These are phyloP conservation scores for Zygnema circumcarinatum DNA, from an alignment of 139 green algal species.

Conservation along the genomic window DNA sequence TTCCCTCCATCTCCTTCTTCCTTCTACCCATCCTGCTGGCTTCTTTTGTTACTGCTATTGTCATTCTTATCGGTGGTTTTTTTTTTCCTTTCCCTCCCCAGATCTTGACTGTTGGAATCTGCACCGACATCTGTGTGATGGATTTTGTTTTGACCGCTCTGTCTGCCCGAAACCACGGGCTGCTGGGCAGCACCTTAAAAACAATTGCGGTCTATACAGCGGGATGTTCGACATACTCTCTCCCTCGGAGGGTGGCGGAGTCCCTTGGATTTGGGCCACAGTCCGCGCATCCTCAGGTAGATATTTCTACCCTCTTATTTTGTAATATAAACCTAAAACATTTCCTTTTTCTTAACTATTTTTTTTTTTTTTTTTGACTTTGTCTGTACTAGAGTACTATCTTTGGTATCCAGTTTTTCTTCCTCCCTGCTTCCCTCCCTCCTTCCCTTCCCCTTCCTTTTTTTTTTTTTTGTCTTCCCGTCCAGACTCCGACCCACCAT, in stretches of 20 bases:
- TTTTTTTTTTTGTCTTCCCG: slow-evolving; percentile 16
- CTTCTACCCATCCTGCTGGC: too few relatives aligned
- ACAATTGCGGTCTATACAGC: slow-evolving; percentile 28
- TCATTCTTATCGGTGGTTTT: too few relatives aligned
- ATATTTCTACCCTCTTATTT: not conserved
- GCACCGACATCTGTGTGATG: slow-evolving; percentile 59
- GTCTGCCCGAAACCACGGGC: slow-evolving; percentile 55
- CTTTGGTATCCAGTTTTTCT: not conserved
- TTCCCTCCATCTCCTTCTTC: too few relatives aligned
- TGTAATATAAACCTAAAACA: too few relatives aligned
- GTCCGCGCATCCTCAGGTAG: slow-evolving; percentile 51
- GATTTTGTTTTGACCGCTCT: slow-evolving; percentile 55
- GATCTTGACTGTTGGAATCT: slow-evolving; percentile 56
- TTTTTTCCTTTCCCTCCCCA: too few relatives aligned
- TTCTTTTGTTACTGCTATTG: too few relatives aligned
- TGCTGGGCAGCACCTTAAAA: slow-evolving; percentile 13
- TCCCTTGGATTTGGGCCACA: slow-evolving; percentile 1
- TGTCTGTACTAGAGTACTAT: too few relatives aligned
- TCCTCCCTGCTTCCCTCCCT: not conserved
- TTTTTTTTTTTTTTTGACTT: too few relatives aligned
- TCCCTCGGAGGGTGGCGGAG: slow-evolving; percentile 40
- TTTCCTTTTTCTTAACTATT: too few relatives aligned
- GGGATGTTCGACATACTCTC: slow-evolving; percentile 48
- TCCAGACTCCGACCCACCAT: slow-evolving; percentile 23
- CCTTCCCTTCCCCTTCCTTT: not conserved